These are phyloP conservation scores for Erysimum pusillum DNA, from an alignment of 441 rosid species.

Conservation along the genomic window DNA sequence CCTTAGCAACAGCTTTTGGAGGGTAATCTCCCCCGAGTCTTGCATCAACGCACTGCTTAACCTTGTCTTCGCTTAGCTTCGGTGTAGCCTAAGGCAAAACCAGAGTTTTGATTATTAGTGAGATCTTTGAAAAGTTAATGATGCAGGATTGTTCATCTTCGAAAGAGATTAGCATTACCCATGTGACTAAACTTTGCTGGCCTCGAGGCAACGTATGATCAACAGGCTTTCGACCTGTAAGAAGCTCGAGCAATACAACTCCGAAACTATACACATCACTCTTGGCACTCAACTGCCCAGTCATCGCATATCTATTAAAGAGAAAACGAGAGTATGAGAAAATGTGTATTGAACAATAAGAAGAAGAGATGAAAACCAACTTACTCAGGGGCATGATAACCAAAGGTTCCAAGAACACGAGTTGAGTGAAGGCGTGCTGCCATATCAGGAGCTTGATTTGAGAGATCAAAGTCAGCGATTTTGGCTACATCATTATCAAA, in stretches of 20 bases:
- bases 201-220: conserved; percentile 74
- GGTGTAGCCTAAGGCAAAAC: conserved; percentile 61
- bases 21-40: conserved; percentile 73
- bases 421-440: conserved; percentile 76
- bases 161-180: conserved; percentile 52
- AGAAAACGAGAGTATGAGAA: background rate
- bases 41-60: conserved; percentile 70
- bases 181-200: conserved; percentile 74
- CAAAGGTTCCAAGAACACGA: conserved; percentile 75
- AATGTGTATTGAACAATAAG: background rate
- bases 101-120: conserved; percentile 5
- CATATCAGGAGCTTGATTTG: conserved; percentile 75
- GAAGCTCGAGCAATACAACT: conserved; percentile 68
- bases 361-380: conserved; percentile 48
- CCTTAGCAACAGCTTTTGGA: conserved; percentile 79
- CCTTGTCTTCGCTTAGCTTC: conserved; percentile 73
- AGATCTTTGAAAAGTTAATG: background rate
- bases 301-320: conserved; percentile 64
- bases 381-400: conserved; percentile 80
- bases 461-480: conserved; percentile 70
- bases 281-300: conserved; percentile 70
- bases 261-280: conserved; percentile 76
- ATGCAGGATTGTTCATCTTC: background rate
- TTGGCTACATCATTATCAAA: conserved; percentile 75
- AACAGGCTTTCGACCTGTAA: conserved; percentile 72